Evolutionary conservation across 192 early-diverging fungal genomes (phyloP).

Genomic region (Spinellus fusiger): DNA sequence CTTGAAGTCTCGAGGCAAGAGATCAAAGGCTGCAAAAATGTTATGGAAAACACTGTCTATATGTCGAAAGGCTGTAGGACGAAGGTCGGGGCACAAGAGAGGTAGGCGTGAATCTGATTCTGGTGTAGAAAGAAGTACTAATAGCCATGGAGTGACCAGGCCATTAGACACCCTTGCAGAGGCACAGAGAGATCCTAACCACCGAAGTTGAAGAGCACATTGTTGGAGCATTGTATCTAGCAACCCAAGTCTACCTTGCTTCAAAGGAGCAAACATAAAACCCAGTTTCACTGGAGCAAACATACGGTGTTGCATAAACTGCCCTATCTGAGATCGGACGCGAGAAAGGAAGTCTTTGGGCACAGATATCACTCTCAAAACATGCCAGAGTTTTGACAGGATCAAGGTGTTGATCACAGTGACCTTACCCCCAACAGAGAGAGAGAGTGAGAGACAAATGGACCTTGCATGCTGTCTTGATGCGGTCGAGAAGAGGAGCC

Average conservation of each 20-base stretch:
- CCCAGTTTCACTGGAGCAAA: not conserved
- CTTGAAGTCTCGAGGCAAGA: not conserved
- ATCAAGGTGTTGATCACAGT: constrained; percentile 4
- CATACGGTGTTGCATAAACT: not conserved
- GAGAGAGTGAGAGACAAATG: constrained; percentile 1
- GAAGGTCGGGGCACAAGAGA: not conserved
- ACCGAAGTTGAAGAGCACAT: not conserved
- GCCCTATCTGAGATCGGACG: not conserved
- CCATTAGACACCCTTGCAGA: not conserved
- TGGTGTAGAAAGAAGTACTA: not conserved
- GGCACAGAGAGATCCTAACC: not conserved
- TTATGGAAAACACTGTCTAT: not conserved
- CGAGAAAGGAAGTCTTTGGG: not conserved
- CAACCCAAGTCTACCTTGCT: not conserved
- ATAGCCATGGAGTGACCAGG: not conserved
- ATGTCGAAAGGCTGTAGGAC: not conserved
- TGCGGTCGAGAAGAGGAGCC: not conserved
- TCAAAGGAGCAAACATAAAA: not conserved
- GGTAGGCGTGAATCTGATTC: not conserved
- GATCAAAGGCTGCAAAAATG: not conserved
- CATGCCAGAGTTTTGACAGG: constrained; percentile 15
- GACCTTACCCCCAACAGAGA: constrained; percentile 2
- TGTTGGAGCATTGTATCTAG: not conserved
- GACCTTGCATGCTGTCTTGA: not conserved
- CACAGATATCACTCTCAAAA: not conserved